A percentile compares a stretch with the other conserved stretches of the same genome.
These are phyloP conservation scores for Tricholoma hemisulphureum DNA, from an alignment of 768 basidiomycete species.

Conservation along the genomic window DNA sequence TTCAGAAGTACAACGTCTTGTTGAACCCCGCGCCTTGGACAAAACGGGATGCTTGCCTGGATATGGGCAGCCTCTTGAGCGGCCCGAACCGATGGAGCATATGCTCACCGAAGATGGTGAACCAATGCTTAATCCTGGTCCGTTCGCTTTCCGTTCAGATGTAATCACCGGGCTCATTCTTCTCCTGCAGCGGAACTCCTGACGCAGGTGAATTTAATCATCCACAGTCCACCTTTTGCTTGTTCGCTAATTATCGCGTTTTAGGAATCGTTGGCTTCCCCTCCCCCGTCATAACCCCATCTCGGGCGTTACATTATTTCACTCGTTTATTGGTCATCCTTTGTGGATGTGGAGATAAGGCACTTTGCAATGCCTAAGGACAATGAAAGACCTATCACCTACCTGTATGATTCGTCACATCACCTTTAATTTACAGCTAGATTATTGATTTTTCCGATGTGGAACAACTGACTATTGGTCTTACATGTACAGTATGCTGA, in stretches of 20 bases:
- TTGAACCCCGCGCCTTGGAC: background rate
- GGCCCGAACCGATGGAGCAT: constrained; percentile 48
- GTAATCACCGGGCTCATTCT: background rate
- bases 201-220: constrained; percentile 48
- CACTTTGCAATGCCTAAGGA: constrained; percentile 1
- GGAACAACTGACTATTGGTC: constrained; percentile 1
- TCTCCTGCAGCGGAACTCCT: constrained; percentile 53
- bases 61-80: constrained; percentile 33
- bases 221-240: background rate
- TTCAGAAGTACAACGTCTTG: background rate
- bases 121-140: constrained; percentile 68
- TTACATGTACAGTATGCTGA: constrained; percentile 20
- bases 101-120: constrained; percentile 64
- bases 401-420: constrained; percentile 10
- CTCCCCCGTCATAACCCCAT: constrained; percentile 49
- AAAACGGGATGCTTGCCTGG: constrained; percentile 18
- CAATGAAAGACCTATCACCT: background rate
- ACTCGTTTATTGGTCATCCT: constrained; percentile 5
- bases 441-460: background rate
- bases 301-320: background rate
- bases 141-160: constrained; percentile 20
- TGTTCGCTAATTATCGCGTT: constrained; percentile 1
- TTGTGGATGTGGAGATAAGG: constrained; percentile 4
- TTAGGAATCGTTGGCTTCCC: constrained; percentile 68
- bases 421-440: background rate